Evolutionary conservation across 768 basidiomycete species (phyloP), one percentile per base, ranked within the genome.

Genomic region (Phaeotremella fagi): DNA sequence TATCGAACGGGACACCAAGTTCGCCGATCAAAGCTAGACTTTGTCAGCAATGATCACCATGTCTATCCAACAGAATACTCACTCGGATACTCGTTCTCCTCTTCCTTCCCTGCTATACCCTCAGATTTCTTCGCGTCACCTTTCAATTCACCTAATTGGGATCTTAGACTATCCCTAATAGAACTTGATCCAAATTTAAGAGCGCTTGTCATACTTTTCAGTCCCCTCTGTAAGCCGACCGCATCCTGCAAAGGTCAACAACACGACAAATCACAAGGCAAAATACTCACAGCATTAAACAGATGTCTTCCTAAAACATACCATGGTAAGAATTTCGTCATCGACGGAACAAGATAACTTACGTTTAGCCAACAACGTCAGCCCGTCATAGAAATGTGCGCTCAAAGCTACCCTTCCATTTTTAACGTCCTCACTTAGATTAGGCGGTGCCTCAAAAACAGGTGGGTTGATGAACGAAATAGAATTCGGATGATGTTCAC

Each of bases 381-480:
- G 77, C 1, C 92, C 92, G 63, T 98, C 92, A 66, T 97, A 98
- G 72, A 90, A 98, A 72, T 98, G 94, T 0, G 84, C 79, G 3
- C 86, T 84, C 60, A 88, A 85, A 27, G 80, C 84, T 1, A 85
- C 83, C 1, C 91, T 84, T 14, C 81, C 79, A 16, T 83, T 73
- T 14, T 84, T 74, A 7, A 80, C 79, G 3, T 81, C 79, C 6
- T 80, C 79, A 15, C 82, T 73, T 1, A 83, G 71, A 22, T 73
- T 62, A 0, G 91, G 90, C 0, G 92, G 94, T 1, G 77, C 75
- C 0, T 83, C 84, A 68, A 97, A 97, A 0, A 98, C 90, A 4
- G 92, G 88, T 0, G 90, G 87, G 55, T 92, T 88, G 42, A 94
- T 78, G 68, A 98, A 94, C n/a, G 85, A 77, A 60, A 97, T 91